Conservation (phyloP, 805 yeast genomes). For the Cyberlindnera euphorbiae region DNA sequence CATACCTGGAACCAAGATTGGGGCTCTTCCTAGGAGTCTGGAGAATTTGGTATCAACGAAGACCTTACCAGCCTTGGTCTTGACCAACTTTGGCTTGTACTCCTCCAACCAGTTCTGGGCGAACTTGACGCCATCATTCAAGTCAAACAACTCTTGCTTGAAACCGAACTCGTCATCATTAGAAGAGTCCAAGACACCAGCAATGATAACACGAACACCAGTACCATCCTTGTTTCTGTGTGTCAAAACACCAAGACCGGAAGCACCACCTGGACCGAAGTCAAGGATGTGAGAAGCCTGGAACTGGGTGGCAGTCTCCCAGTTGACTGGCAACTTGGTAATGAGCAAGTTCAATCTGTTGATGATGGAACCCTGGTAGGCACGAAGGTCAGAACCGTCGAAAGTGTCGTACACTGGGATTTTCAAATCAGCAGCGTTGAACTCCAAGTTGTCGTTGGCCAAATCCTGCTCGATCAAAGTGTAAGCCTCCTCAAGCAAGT, state of each 20-base stretch:
- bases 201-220: conserved; percentile 90
- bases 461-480: conserved; percentile 63
- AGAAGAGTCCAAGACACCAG: conserved; percentile 77
- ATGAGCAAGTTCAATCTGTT: conserved; percentile 76
- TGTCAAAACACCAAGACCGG: conserved; percentile 94
- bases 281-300: conserved; percentile 85
- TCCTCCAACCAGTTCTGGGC: conserved; percentile 91
- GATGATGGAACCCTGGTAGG: conserved; percentile 47
- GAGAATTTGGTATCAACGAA: conserved; percentile 94
- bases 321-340: conserved; percentile 83
- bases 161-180: conserved; percentile 85
- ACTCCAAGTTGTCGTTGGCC: conserved; percentile 50
- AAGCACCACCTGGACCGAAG: conserved; percentile 98
- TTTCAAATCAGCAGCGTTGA: conserved; percentile 48
- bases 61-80: conserved; percentile 66
- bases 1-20: conserved; percentile 98
- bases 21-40: conserved; percentile 87
- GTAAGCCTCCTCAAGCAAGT: conserved; percentile 70
- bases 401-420: conserved; percentile 92
- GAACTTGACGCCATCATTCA: conserved; percentile 58
- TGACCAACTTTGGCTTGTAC: conserved; percentile 79
- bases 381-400: conserved; percentile 75
- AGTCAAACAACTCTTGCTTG: conserved; percentile 91
- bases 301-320: conserved; percentile 88
- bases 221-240: conserved; percentile 98